Evolutionary conservation across 768 basidiomycete species (phyloP).

Genomic region (Tylopilus sp.): DNA sequence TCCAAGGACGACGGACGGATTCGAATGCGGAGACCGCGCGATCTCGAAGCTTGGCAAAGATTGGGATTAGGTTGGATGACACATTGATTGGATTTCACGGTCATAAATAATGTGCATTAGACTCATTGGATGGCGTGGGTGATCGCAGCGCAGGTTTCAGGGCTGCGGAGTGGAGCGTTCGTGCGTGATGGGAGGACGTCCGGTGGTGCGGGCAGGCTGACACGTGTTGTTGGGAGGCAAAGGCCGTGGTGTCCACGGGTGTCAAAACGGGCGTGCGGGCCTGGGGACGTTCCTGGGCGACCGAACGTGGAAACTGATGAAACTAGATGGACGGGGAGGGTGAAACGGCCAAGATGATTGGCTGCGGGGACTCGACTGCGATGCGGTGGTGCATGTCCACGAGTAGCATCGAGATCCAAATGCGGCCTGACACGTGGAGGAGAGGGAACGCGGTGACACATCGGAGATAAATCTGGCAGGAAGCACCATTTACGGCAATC

Average conservation of each 20-base stretch:
- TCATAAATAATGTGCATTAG: constrained; percentile 7
- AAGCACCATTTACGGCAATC: constrained; percentile 24
- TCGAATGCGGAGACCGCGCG: constrained; percentile 22
- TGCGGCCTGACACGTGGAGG: constrained; percentile 24
- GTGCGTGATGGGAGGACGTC: constrained; percentile 16
- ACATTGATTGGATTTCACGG: constrained; percentile 15
- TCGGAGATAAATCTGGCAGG: constrained; percentile 29
- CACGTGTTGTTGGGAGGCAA: constrained; percentile 13
- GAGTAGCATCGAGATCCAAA: constrained; percentile 23
- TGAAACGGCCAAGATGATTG: not conserved
- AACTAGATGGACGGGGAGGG: not conserved
- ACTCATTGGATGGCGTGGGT: constrained; percentile 6
- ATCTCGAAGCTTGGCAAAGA: constrained; percentile 18
- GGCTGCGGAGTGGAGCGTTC: constrained; percentile 13
- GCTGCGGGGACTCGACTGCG: constrained; percentile 19
- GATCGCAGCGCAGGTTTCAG: constrained; percentile 1
- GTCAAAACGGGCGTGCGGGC: not conserved
- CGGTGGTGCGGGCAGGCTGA: constrained; percentile 13
- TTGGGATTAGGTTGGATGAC: constrained; percentile 23
- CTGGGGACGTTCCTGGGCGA: not conserved
- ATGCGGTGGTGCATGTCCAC: constrained; percentile 10
- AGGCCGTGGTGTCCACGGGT: constrained; percentile 25
- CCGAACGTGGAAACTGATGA: constrained; percentile 12
- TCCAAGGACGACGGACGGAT: constrained; percentile 4
- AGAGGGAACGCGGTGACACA: constrained; percentile 3